Evolutionary conservation across 2,329 filamentous ascomycete genomes (phyloP), one percentile per base, ranked within the genome.

Genomic region (Penicillium nordicum): DNA sequence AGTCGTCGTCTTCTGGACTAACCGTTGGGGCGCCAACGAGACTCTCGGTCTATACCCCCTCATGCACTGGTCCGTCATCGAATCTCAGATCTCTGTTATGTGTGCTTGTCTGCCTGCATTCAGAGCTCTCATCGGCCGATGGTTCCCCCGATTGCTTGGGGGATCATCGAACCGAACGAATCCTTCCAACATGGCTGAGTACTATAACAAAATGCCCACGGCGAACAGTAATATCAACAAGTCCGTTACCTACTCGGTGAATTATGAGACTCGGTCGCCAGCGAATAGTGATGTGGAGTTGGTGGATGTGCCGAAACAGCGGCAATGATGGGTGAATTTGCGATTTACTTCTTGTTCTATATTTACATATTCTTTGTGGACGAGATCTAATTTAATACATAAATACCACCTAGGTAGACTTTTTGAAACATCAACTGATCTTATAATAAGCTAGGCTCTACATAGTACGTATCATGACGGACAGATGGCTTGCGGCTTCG

Each of bases 41-140:
- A 44, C 45, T 50, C 51, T 59, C 5, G 62, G 64, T 21, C 46
- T 69, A 32, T 62, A 65, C n/a, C 65, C 67, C 2, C 58, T 69
- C 14, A 62, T 65, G 27, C 61, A 65, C 54, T 69, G 67, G 67
- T 68, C 67, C 7, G 61, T 69, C 14, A 67, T 69, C 36, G 67
- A 69, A 50, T 55, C 55, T 27, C 63, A 67, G 25, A 66, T 69
- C 32, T 61, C 67, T 9, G 53, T 69, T 12, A 47, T 69, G 46
- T 68, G 64, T 27, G 66, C 67, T 12, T 69, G 67, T 41, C 47
- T 69, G 1, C 67, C 67, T 27, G 60, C 67, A 29, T 61, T 61
- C 36, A 57, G 67, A 30, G 67, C 67, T 4, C 42, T 69, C 11
- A 9, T 66, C 11, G 62, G 58, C 4, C 62, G 60, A 18, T 59